Evolutionary conservation across 345 rosid genomes (phyloP), one percentile per base, ranked within the genome.

Genomic region (Eucalyptus regnans): DNA sequence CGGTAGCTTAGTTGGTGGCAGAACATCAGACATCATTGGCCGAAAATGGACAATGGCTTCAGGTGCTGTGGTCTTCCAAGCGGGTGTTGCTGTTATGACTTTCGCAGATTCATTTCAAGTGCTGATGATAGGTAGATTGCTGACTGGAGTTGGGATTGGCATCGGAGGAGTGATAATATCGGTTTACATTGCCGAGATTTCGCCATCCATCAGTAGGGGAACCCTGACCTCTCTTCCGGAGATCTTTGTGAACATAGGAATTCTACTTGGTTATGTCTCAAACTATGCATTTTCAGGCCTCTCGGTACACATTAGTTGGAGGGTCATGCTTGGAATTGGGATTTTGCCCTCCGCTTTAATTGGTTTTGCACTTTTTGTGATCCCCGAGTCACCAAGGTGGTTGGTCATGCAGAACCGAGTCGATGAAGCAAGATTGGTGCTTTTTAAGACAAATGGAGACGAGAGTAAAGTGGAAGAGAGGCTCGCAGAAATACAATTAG

Each of bases 321-420:
- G 99, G 90, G 91, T 97, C 68, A 96, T 97, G 99, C 96, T 97
- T 50, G 99, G 96, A 6, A 97, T 96, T 12, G 99, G 99, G 86
- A 94, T 94, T 89, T 90, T 96, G 87, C 99, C 99, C 16, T 95
- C 99, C 0, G 87, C 95, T 43, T 93, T 96, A 89, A 94, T 96
- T 60, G 99, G 94, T 33, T 87, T 94, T 83, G 95, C 99, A 9
- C 94, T 97, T 31, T 97, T 94, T 50, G 87, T 97, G 68, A 97
- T 97, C 92, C 99, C 99, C 1, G 99, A 97, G 91, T 97, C 99
- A 31, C 99, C 99, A 8, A 93, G 99, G 92, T 97, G 98, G 99
- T 86, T 97, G 91, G 97, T 95, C 37, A 86, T 97, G 99, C 95
- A 96, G 91, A 93, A 95, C 88, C 93, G 96, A 60, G 90, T 96